Base-by-base conservation (phyloP, 441 rosid genomes). In the Isatis lusitanica region DNA sequence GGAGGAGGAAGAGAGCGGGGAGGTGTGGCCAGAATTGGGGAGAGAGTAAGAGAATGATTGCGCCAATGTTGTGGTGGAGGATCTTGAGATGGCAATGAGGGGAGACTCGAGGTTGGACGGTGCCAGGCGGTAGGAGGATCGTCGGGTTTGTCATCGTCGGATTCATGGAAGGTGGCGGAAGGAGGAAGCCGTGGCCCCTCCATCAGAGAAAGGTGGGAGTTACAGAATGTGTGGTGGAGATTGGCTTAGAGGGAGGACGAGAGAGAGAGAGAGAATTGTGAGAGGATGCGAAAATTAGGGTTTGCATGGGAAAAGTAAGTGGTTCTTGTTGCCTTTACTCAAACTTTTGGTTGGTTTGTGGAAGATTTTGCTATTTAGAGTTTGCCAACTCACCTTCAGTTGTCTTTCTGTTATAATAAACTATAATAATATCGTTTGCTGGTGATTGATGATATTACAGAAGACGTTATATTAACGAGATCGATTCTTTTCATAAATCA, bases 111-210 rank as follows among this genome's bases (percentile, higher is more conserved):
- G 61, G 77, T 77, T 16, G 77, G 77, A 72, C 81, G 81, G 60
- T 77, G 77, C 70, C 73, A 77, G 3, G 24, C 12, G 55, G 81
- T 61, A 21, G 77, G 74, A 17, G 70, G 77, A 46, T 77, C 81
- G 17, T 77, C 81, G 33, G 77, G 70, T 55, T 72, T 72, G 77
- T 77, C 81, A 47, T 77, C 80, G 12, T 72, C 62, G 13, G 73
- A 18, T 12, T 56, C 74, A 6, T 63, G 66, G 76, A 60, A 8
- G 67, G 79, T n/a, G 69, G 69, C 56, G 39, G 73, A 66, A 26
- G 77, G 80, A 72, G 77, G 80, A 71, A 38, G 77, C 74, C 70
- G 77, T 67, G 74, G 60, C 77, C 74, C 80, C 80, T 72, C 80
- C 80, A 77, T 77, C 58, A 53, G 74, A 71, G 30, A 66, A 66